phyloP scores from a whole-genome alignment of 2,329 filamentous ascomycete genomes.

The Fusarium poae region DNA sequence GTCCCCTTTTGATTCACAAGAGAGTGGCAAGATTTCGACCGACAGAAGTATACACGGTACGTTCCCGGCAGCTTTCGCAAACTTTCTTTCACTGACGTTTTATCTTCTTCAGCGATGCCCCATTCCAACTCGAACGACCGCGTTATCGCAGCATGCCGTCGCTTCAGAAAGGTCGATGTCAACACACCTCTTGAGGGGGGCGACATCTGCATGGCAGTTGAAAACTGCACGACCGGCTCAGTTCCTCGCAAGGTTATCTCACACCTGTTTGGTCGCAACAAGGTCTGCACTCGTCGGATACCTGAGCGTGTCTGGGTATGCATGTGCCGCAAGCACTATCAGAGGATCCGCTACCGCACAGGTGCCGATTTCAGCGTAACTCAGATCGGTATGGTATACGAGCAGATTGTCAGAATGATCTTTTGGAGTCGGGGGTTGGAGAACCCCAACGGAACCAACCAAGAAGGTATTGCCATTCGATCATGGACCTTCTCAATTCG shows the following conservation, averaged over 20 bases:
- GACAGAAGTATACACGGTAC: slow-evolving; percentile 28
- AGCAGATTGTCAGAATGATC: slow-evolving; percentile 73
- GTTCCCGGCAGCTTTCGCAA: not conserved
- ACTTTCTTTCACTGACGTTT: slow-evolving; percentile 6
- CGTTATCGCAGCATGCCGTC: slow-evolving; percentile 39
- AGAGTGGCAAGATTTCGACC: slow-evolving; percentile 17
- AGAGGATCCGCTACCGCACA: slow-evolving; percentile 78
- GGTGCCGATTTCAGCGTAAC: slow-evolving; percentile 69
- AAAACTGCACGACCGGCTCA: slow-evolving; percentile 70
- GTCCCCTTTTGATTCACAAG: slow-evolving; percentile 27
- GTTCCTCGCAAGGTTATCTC: slow-evolving; percentile 81
- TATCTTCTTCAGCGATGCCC: slow-evolving; percentile 9
- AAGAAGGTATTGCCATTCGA: slow-evolving; percentile 52
- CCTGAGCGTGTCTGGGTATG: slow-evolving; percentile 79
- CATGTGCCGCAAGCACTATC: slow-evolving; percentile 86
- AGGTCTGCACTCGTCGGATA: slow-evolving; percentile 78
- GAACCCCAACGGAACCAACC: slow-evolving; percentile 45
- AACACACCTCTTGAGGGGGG: slow-evolving; percentile 44
- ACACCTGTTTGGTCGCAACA: slow-evolving; percentile 87
- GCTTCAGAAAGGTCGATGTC: slow-evolving; percentile 32
- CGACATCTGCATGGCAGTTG: slow-evolving; percentile 66
- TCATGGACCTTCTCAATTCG: slow-evolving; percentile 73
- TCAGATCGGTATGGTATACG: slow-evolving; percentile 73
- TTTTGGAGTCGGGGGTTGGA: slow-evolving; percentile 70
- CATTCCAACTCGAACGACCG: slow-evolving; percentile 35